Evolutionary conservation across 257 asterid genomes (phyloP).

Genomic region (Apocynum venetum): DNA sequence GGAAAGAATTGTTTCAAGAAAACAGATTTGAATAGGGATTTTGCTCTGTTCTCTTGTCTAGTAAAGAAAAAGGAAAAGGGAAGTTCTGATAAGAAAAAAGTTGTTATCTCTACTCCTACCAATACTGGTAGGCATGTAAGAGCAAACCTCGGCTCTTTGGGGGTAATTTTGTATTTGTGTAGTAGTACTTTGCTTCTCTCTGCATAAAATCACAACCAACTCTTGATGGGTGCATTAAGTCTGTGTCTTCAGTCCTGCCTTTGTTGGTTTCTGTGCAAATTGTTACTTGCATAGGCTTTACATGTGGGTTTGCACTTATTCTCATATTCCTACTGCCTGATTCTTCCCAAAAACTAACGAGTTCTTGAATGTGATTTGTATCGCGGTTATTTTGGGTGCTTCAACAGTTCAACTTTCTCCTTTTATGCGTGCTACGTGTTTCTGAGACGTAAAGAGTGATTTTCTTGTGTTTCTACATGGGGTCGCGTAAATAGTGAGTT

Average conservation of each 20-base stretch:
- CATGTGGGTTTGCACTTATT: slow-evolving; percentile 39
- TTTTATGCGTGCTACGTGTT: background rate
- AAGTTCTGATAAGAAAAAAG: slow-evolving; percentile 23
- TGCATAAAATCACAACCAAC: slow-evolving; percentile 15
- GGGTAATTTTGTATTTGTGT: slow-evolving; percentile 15
- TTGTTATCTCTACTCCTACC: slow-evolving; percentile 37
- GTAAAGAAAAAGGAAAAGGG: slow-evolving; percentile 32
- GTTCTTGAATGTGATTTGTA: slow-evolving; percentile 10
- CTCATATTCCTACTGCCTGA: slow-evolving; percentile 10
- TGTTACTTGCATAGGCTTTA: slow-evolving; percentile 18
- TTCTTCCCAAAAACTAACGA: background rate
- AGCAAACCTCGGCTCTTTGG: slow-evolving; percentile 43
- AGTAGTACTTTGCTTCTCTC: slow-evolving; percentile 3
- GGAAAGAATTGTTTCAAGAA: background rate
- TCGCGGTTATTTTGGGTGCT: background rate
- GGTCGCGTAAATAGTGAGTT: slow-evolving; percentile 18
- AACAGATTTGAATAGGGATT: slow-evolving; percentile 8
- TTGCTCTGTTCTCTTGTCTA: slow-evolving; percentile 28
- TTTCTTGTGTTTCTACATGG: slow-evolving; percentile 26
- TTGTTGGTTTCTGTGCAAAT: slow-evolving; percentile 42
- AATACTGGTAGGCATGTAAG: slow-evolving; percentile 43
- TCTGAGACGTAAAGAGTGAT: slow-evolving; percentile 10
- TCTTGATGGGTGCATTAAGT: slow-evolving; percentile 22
- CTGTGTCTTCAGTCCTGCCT: slow-evolving; percentile 23
- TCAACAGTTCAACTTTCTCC: slow-evolving; percentile 5